These are phyloP conservation scores for Penicillium coprophilum DNA, from an alignment of 495 filamentous ascomycete genomes.

Conservation along the genomic window DNA sequence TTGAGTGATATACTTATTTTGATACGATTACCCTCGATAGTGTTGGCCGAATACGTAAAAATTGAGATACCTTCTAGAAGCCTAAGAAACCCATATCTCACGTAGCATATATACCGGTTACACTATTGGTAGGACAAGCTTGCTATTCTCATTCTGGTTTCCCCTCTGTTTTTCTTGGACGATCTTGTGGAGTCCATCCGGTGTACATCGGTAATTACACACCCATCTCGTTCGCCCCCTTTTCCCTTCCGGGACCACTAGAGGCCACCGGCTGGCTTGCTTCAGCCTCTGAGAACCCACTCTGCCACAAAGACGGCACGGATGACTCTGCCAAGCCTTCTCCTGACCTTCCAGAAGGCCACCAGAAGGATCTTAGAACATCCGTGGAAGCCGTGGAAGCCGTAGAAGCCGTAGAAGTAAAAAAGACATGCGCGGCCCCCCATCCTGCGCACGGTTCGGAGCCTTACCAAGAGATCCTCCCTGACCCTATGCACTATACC, in stretches of 20 bases:
- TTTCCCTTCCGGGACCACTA: slow-evolving; percentile 23
- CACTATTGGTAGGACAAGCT: slow-evolving; percentile 2
- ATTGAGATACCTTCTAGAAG: slow-evolving; percentile 28
- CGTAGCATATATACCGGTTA: slow-evolving; percentile 5
- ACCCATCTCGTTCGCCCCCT: slow-evolving; percentile 20
- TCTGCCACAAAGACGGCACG: slow-evolving; percentile 28
- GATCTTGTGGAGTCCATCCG: slow-evolving; percentile 19
- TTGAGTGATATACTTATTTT: slow-evolving; percentile 8
- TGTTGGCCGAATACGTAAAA: slow-evolving; percentile 17
- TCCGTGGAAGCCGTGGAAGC: slow-evolving; percentile 27
- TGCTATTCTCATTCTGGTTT: not conserved
- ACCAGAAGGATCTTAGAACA: slow-evolving; percentile 40
- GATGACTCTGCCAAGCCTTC: slow-evolving; percentile 38
- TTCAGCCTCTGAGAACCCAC: slow-evolving; percentile 31
- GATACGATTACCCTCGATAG: slow-evolving; percentile 24
- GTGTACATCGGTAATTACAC: slow-evolving; percentile 27
- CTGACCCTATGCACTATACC: slow-evolving; percentile 16
- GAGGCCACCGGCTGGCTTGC: slow-evolving; percentile 17
- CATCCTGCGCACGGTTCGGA: slow-evolving; percentile 23
- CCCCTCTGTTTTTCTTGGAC: slow-evolving; percentile 4
- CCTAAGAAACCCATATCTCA: too few species aligned
- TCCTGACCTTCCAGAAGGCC: slow-evolving; percentile 40
- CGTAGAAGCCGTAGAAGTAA: not conserved
- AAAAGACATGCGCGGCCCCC: slow-evolving; percentile 14
- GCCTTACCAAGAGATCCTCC: slow-evolving; percentile 4